Percentiles rank a stretch among this genome's conserved stretches.
These are phyloP conservation scores for Picea glauca DNA, from an alignment of 75 land plant genomes.

Conservation along the genomic window DNA sequence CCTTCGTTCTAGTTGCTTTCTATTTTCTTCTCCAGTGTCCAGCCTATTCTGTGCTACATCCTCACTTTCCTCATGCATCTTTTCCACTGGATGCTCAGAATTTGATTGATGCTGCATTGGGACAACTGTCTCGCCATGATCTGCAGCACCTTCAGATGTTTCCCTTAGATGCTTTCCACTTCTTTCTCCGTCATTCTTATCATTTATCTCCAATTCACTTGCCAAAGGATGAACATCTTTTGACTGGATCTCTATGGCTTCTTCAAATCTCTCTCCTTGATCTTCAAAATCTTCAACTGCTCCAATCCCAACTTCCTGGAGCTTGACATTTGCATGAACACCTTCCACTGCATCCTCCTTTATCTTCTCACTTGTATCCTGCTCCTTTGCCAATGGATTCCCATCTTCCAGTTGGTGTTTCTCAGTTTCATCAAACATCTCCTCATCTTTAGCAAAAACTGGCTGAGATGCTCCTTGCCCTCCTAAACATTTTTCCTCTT, in stretches of 20 bases:
- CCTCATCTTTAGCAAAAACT: not conserved
- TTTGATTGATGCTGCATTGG: not conserved
- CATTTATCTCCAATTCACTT: too few relatives aligned
- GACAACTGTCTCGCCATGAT: not conserved
- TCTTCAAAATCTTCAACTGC: not conserved
- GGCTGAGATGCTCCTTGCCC: not conserved
- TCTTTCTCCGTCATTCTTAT: too few relatives aligned
- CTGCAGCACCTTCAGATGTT: not conserved
- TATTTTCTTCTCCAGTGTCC: not conserved
- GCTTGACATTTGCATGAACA: not conserved
- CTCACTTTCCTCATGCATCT: not conserved
- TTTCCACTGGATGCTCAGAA: not conserved
- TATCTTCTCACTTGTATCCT: constrained; percentile 1
- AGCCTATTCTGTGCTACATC: not conserved
- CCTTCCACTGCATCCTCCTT: not conserved
- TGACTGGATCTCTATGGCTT: too few relatives aligned
- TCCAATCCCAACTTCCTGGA: not conserved
- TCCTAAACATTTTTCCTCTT: not conserved
- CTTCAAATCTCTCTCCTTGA: constrained; percentile 4
- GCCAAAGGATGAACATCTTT: too few relatives aligned
- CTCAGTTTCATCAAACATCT: not conserved
- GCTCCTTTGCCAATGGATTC: not conserved
- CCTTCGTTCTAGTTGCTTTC: not conserved
- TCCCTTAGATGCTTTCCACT: not conserved
- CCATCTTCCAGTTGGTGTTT: not conserved